phyloP scores from a whole-genome alignment of 345 rosid genomes.

The Populus euphratica region DNA sequence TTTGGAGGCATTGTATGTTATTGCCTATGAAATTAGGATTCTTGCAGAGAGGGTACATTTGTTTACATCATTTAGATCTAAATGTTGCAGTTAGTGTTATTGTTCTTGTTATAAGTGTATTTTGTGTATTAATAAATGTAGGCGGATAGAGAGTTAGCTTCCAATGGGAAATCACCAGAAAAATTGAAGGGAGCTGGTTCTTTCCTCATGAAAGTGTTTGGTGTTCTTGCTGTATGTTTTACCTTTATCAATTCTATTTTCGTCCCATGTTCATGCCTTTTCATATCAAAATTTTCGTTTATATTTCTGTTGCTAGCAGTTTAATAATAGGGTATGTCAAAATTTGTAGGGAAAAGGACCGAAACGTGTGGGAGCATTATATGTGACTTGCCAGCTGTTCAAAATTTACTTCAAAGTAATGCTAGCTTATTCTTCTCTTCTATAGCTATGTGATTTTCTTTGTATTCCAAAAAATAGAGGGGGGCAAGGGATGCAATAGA shows the following conservation, averaged over 20 bases:
- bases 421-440: neutral
- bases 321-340: neutral
- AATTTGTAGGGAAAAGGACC: slow-evolving; percentile 81
- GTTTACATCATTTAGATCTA: neutral
- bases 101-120: neutral
- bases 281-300: neutral
- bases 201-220: slow-evolving; percentile 90
- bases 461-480: no score
- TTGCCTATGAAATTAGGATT: slow-evolving; percentile 89
- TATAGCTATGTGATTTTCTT: neutral
- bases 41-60: slow-evolving; percentile 82
- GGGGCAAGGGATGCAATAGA: neutral
- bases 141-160: slow-evolving; percentile 85
- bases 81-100: neutral
- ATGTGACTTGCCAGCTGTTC: slow-evolving; percentile 93
- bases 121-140: slow-evolving; percentile 22
- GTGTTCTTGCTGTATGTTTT: slow-evolving; percentile 86
- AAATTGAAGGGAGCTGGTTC: slow-evolving; percentile 95
- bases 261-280: neutral
- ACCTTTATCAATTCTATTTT: neutral
- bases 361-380: slow-evolving; percentile 89
- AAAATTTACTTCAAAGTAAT: slow-evolving; percentile 89
- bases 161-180: slow-evolving; percentile 83
- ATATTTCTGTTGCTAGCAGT: slow-evolving; percentile 12
- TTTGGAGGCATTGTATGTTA: slow-evolving; percentile 70